Evolutionary conservation across 495 filamentous ascomycete species (phyloP), one percentile per base, ranked within the genome.

Genomic region (Tetracladium marchalianum): DNA sequence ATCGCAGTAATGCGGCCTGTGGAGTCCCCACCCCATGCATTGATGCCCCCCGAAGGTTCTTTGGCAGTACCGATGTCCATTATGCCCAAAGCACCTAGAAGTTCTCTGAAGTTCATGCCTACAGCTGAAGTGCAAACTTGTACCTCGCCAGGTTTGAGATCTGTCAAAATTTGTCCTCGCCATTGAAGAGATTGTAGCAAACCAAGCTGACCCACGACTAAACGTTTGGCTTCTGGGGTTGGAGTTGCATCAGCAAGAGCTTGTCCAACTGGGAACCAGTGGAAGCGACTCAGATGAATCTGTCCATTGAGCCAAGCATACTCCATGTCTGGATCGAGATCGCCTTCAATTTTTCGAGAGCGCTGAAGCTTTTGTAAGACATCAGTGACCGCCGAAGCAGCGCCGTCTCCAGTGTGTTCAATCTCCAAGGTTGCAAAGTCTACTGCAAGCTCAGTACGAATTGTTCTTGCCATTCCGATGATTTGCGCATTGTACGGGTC

Each of bases 401-500:
- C 39, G 18, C 37, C 50, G 17, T 9, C 38, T 39, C 31, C 32
- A 27, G 18, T 50, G 32, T 43, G 38, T 56, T 46, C 43, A 2
- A 54, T 11, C 31, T 59, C 56, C n/a, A 44, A 22, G 4, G 54
- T 57, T 10, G 46, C 54, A 17, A 57, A 49, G n/a, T 12, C 6
- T 0, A 46, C 11, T 2, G 41, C 35, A 0, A 59, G 37, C 34
- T 59, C 56, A n/a, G 46, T 50, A 11, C 56, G 22, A 11, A 59
- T 50, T 5, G 56, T 59, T 43, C 56, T 33, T 1, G 39, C 32
- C 17, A 55, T 12, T 4, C 54, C 54, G 7, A 70, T 32, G 0
- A 66, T 51, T 12, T 63, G 49, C 0, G 43, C 56, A 47, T 58
- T 69, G 2, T 57, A 24, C 0, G 74, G 72, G 32, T 74, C 62